Base-by-base conservation (phyloP, 2,329 filamentous ascomycete species). In the Alternaria panax region DNA sequence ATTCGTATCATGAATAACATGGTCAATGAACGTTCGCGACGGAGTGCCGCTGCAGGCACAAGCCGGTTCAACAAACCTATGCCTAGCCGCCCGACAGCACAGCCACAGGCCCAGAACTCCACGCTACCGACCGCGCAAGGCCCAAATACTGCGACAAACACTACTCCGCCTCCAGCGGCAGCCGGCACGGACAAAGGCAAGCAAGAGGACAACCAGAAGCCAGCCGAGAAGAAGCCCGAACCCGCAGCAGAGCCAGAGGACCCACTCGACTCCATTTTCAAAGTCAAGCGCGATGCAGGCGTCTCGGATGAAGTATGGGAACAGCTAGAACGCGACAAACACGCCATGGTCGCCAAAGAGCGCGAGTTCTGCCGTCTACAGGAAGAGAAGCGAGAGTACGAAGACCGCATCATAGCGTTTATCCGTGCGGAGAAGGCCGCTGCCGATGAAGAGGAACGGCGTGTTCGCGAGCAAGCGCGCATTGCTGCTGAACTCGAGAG, bases 301-400 rank as follows among this genome's bases (percentile, higher is more conserved):
- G 87, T 91, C 0, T 83, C 80, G 5, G 87, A 90, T 47, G 84
- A 76, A 6, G 77, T 86, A 1, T 91, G 88, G 89, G 75, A 82
- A 2, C 85, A 89, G 64, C 83, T 91, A 0, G 81, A 87, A 59
- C 67, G 59, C 1, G 86, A 90, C 72, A 72, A 68, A 62, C 69
- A 51, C 54, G 74, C 61, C n/a, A 68, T 70, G 32, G 60, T 75
- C 2, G 74, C 75, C 1, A 75, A 75, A 0, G 73, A 73, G 43
- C 55, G 62, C 18, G 78, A 84, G 7, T 68, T 72, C 4, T 76
- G 81, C 25, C 77, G 81, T 8, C 50, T 68, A 0, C 65, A 72
- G 43, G 54, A 70, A 53, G 67, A 72, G 25, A 69, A 69, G 51
- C 60, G 40, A 12, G 30, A 67, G 36, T 42, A 41, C 1, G 36